Percentiles rank a stretch among this genome's conserved stretches.
phyloP scores from a whole-genome alignment of 148 eudicot genomes.

The Limonium bicolor region DNA sequence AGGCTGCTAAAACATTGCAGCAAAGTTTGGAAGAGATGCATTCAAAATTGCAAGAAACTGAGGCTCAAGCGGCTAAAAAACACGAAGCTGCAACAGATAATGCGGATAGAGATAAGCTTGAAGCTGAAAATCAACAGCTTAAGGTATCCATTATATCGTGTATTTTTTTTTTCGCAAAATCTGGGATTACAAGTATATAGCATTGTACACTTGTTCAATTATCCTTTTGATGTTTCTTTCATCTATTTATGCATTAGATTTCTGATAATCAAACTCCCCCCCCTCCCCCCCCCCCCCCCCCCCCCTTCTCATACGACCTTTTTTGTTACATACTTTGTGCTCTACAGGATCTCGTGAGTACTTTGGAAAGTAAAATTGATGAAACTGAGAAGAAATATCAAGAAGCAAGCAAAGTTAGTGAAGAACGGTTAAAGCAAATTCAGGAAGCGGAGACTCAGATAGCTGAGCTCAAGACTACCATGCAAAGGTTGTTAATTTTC shows the following conservation, averaged over 20 bases:
- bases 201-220: no score
- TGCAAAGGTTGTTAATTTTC: conserved; percentile 41
- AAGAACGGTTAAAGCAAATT: conserved; percentile 62
- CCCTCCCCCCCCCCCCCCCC: no score
- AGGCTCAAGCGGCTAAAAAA: no score
- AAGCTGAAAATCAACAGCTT: conserved; percentile 54
- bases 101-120: conserved; percentile 37
- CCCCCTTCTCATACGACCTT: no score
- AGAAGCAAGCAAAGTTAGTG: conserved; percentile 43
- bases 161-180: background rate
- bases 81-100: no score
- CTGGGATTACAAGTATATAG: no score
- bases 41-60: conserved; percentile 40
- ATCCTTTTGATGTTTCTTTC: conserved; percentile 4
- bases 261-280: no score
- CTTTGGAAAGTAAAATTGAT: conserved; percentile 60
- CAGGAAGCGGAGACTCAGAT: conserved; percentile 65
- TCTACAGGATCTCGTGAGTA: conserved; percentile 42
- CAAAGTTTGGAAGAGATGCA: conserved; percentile 58
- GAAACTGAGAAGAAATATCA: conserved; percentile 53
- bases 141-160: conserved; percentile 26
- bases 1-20: conserved; percentile 32
- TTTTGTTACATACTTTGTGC: no score
- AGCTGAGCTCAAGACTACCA: conserved; percentile 53
- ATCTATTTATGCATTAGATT: no score